These are phyloP conservation scores for Ophiostoma sp. DNA, from an alignment of 2,329 filamentous ascomycete genomes.

Conservation along the genomic window DNA sequence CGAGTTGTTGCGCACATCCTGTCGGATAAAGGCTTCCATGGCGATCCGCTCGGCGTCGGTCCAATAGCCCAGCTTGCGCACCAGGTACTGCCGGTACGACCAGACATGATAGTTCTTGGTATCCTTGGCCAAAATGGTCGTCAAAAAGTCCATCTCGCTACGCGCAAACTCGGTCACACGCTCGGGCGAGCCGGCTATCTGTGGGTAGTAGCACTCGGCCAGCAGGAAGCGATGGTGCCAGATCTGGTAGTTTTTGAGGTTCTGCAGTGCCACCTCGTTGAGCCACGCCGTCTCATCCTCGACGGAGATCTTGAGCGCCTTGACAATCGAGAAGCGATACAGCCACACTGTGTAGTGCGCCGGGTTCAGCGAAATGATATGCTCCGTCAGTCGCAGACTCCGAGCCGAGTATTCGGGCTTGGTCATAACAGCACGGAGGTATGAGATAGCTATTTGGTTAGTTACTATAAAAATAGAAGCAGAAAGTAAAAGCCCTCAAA, in stretches of 20 bases:
- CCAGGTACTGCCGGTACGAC: conserved; percentile 78
- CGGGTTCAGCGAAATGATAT: conserved; percentile 88
- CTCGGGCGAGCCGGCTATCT: conserved; percentile 55
- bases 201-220: conserved; percentile 51
- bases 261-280: conserved; percentile 71
- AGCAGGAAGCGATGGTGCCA: conserved; percentile 73
- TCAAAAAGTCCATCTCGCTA: conserved; percentile 70
- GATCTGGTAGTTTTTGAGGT: conserved; percentile 98
- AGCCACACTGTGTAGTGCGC: conserved; percentile 99
- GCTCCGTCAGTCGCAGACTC: conserved; percentile 73
- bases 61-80: conserved; percentile 62
- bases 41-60: conserved; percentile 59
- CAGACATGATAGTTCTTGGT: conserved; percentile 98
- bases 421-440: conserved; percentile 90
- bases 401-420: conserved; percentile 75
- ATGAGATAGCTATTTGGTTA: conserved; percentile 61
- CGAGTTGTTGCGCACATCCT: conserved; percentile 90
- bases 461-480: too few species aligned
- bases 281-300: conserved; percentile 76
- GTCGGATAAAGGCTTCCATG: conserved; percentile 65
- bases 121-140: conserved; percentile 74
- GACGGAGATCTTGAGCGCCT: conserved; percentile 59
- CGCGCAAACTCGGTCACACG: conserved; percentile 53
- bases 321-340: conserved; percentile 77
- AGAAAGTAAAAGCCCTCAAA: too few species aligned